phyloP scores from a whole-genome alignment of 371 early-diverging fungal species.

The Mucor plumbeus region DNA sequence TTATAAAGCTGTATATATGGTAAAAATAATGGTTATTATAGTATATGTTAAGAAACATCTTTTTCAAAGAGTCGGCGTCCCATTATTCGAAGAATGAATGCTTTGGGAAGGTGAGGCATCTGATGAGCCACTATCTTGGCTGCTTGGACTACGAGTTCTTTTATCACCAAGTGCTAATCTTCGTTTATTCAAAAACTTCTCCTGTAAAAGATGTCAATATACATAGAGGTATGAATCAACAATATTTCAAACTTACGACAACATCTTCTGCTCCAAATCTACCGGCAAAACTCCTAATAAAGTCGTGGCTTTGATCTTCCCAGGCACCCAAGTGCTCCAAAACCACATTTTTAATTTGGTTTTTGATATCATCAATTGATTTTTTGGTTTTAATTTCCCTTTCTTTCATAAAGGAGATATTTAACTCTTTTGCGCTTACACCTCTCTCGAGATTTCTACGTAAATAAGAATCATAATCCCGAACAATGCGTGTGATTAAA shows the following conservation, averaged over 20 bases:
- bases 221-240: too few species aligned
- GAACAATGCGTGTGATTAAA: constrained; percentile 94
- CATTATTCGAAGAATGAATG: not conserved
- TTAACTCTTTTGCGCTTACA: constrained; percentile 89
- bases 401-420: constrained; percentile 86
- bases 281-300: constrained; percentile 70
- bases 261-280: constrained; percentile 72
- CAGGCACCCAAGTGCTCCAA: constrained; percentile 65
- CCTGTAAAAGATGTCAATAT: constrained; percentile 19
- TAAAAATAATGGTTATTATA: too few species aligned
- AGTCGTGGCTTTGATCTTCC: constrained; percentile 76
- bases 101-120: constrained; percentile 13
- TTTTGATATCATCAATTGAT: constrained; percentile 71
- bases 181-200: constrained; percentile 33
- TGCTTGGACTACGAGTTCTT: constrained; percentile 19
- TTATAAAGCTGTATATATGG: too few species aligned
- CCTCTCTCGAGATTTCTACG: constrained; percentile 94
- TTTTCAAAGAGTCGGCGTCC: not conserved
- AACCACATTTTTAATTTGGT: constrained; percentile 70
- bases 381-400: constrained; percentile 78
- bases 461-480: constrained; percentile 94
- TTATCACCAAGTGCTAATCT: constrained; percentile 25
- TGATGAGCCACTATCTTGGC: constrained; percentile 9
- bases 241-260: constrained; percentile 30
- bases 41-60: not conserved